Evolutionary conservation across 2,329 filamentous ascomycete species (phyloP), one percentile per base, ranked within the genome.

Genomic region (Myrmaecium sp.): DNA sequence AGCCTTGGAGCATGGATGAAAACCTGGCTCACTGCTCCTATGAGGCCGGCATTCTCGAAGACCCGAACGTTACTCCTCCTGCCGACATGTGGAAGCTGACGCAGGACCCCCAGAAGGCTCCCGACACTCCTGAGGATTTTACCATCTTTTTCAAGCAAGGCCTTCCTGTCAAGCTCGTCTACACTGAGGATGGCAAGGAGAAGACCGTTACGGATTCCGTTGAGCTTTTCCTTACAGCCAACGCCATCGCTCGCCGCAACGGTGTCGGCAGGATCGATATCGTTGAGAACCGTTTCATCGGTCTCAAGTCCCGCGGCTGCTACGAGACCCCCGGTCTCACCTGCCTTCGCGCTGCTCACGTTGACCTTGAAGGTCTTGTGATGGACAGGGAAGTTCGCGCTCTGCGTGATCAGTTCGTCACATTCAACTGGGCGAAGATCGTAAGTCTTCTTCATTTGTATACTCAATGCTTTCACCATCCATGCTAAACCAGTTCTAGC

Each of bases 211-310:
- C 75, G 30, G 74, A 76, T 44, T 60, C 70, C 4, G 63, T 81
- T 30, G 72, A 77, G 45, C 60, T 86, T 30, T 86, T 86, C 62
- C 59, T 70, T 33, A 63, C 67, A 30, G 62, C 70, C 40, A 84
- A 84, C 57, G 59, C 67, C 32, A 74, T 86, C 36, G 80, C 69
- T 36, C 66, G 69, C 49, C 64, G 60, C 36, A 61, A 82, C 57
- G 80, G 80, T 48, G 68, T 86, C 38, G 80, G 79, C 42, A 64
- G 80, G 43, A 74, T 86, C 38, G 79, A 86, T 52, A 86, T 86
- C 46, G 78, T 84, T 33, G 77, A 82, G 51, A 78, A 79, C 59
- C 67, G 79, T 28, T 80, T 76, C 60, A 76, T 80, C 45, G 79
- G 78, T 36, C 63, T 84, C 42, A 84, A 84, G 62, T 74, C 66